These are phyloP conservation scores for Candida ulmi DNA, from an alignment of 805 yeast species.

Conservation along the genomic window DNA sequence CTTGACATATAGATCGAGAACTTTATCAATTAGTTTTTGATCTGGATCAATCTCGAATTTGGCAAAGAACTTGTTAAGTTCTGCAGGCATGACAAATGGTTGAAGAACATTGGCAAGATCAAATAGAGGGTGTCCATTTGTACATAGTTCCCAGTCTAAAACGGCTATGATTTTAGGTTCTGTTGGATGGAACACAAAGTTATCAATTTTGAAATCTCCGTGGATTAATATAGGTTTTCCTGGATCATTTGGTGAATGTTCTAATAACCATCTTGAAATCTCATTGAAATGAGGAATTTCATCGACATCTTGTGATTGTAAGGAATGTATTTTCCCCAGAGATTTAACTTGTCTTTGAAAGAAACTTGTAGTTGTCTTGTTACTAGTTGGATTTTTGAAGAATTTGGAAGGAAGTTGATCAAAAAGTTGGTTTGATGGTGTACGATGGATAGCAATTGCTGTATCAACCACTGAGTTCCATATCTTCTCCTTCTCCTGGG, in stretches of 20 bases:
- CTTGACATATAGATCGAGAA: slow-evolving; percentile 15
- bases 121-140: slow-evolving; percentile 59
- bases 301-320: slow-evolving; percentile 34
- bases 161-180: slow-evolving; percentile 46
- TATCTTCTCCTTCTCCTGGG: slow-evolving; percentile 23
- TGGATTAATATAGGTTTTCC: slow-evolving; percentile 43
- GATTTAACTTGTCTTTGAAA: slow-evolving; percentile 51
- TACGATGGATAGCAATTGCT: slow-evolving; percentile 41
- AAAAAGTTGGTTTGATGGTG: slow-evolving; percentile 38
- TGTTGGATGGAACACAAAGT: slow-evolving; percentile 54
- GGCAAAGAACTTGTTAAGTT: slow-evolving; percentile 28
- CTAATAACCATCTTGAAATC: slow-evolving; percentile 36
- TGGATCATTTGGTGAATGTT: slow-evolving; percentile 44
- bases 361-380: slow-evolving; percentile 27
- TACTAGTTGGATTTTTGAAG: slow-evolving; percentile 24
- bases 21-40: slow-evolving; percentile 7
- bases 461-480: slow-evolving; percentile 48
- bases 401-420: slow-evolving; percentile 38
- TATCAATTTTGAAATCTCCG: slow-evolving; percentile 62
- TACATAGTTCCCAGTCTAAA: slow-evolving; percentile 62
- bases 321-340: slow-evolving; percentile 34
- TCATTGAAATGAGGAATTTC: slow-evolving; percentile 42
- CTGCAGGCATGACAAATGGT: slow-evolving; percentile 42
- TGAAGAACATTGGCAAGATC: slow-evolving; percentile 55
- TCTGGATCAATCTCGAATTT: slow-evolving; percentile 15